Evolutionary conservation across 768 basidiomycete genomes (phyloP), one percentile per base, ranked within the genome.

Genomic region (Tulasnella sp.): DNA sequence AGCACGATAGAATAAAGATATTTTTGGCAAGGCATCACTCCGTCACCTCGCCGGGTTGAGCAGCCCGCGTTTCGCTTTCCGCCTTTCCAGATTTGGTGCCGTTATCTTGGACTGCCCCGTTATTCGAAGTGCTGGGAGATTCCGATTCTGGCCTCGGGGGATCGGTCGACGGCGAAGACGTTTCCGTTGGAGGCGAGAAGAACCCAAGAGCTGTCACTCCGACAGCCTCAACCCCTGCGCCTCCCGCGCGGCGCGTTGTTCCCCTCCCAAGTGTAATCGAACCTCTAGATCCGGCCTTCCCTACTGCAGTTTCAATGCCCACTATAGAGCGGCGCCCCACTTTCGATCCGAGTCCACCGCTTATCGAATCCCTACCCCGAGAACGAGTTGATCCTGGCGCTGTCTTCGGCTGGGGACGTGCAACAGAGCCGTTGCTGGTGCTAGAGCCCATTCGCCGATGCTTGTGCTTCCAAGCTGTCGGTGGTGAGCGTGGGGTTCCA

Each of bases 121-220:
- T 9, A 7, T n/a, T n/a, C 24, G 52, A n/a, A n/a, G 52, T 52
- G 10, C 10, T 52, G n/a, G 52, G 24, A n/a, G 44, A 44, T 14
- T 44, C 44, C 52, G 24, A 52, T 52, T n/a, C 52, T n/a, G 52
- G 52, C 21, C n/a, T 52, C 8, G 52, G 24, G n/a, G 71, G 71
- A 36, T 72, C 31, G 71, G 19, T 72, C 24, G 24, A 1, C 24
- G 71, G 31, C 31, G 40, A 72, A 14, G 36, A 24, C 19, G 34
- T 42, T 36, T 72, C 71, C 21, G 31, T 5, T 19, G 71, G 71
- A 36, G 93, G 87, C 18, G 88, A 86, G 84, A 95, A 95, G 84
- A 95, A 95, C 0, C 94, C 94, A 31, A 88, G 88, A 44, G 93
- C 94, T 42, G 92, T 94, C 71, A 95, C 87, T 24, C 93, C 88